phyloP scores from a whole-genome alignment of 2,329 filamentous ascomycete genomes.

The Neofusicoccum laricinum region DNA sequence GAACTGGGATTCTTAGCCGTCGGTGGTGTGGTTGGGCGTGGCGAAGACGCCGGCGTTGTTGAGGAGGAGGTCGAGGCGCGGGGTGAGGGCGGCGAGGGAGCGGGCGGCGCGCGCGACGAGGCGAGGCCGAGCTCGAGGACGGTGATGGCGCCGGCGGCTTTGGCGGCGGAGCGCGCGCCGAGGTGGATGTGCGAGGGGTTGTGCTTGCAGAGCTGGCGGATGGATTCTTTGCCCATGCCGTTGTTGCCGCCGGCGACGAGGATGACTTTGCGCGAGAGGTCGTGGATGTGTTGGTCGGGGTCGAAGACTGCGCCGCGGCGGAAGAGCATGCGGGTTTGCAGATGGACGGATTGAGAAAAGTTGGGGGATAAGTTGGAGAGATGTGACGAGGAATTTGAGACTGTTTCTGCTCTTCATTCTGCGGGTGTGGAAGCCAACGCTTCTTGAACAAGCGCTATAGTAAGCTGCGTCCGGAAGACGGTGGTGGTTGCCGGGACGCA shows the following conservation, averaged over 20 bases:
- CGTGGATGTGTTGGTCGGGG: conserved; percentile 32
- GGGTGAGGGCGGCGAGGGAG: conserved; percentile 34
- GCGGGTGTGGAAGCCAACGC: no score
- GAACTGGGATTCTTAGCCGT: no score
- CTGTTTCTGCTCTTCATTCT: no score
- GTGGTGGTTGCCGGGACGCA: no score
- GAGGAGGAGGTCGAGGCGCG: conserved; percentile 46
- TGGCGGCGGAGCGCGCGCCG: conserved; percentile 42
- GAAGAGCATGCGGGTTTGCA: no score
- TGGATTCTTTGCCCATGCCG: conserved; percentile 47
- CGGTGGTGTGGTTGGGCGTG: conserved; percentile 15
- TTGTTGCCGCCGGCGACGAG: conserved; percentile 43
- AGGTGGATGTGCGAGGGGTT: conserved; percentile 47
- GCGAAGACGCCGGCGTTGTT: conserved; percentile 48
- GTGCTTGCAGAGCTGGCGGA: conserved; percentile 44
- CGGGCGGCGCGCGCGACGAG: conserved; percentile 36
- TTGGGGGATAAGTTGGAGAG: no score
- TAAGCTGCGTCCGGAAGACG: no score
- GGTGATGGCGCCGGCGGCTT: conserved; percentile 40
- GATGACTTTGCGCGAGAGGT: conserved; percentile 41
- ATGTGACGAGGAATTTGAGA: no score
- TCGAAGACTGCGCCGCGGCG: no score
- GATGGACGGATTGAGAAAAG: no score
- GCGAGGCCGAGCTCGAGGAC: conserved; percentile 43
- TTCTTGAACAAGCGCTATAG: no score